Conservation (phyloP, 805 yeast genomes). For the Starmerella vaccinii region DNA sequence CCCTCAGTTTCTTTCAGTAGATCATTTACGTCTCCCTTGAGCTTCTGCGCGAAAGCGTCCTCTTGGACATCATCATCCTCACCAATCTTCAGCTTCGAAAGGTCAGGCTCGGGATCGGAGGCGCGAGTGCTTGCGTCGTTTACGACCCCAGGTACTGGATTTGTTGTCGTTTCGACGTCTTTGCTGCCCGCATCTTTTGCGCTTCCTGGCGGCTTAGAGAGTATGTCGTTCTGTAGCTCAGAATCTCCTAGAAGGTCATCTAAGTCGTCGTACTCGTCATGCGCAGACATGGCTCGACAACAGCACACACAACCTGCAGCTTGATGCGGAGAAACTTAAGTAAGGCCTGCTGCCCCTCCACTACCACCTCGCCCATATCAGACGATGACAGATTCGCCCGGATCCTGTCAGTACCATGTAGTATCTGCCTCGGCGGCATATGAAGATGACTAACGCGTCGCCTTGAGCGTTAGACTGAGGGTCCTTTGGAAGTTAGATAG, state of each 20-base stretch:
- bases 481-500: neutral
- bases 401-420: neutral
- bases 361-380: neutral
- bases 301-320: neutral
- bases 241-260: constrained; percentile 73
- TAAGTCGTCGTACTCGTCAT: constrained; percentile 25
- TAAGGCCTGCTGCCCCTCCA: neutral
- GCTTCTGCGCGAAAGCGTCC: constrained; percentile 27
- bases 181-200: neutral
- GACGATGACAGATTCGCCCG: neutral
- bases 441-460: neutral
- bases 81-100: neutral
- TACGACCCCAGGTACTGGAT: too few relatives aligned
- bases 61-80: neutral
- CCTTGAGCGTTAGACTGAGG: too few relatives aligned
- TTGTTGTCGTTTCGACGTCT: too few relatives aligned
- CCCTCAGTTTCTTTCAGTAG: constrained; percentile 41
- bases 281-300: neutral
- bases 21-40: constrained; percentile 35
- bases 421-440: constrained; percentile 2
- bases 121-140: too few relatives aligned
- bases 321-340: constrained; percentile 1
- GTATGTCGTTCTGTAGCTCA: constrained; percentile 47
- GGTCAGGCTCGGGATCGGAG: too few relatives aligned
- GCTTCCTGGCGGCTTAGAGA: constrained; percentile 50